phyloP scores from a whole-genome alignment of 78 protist genomes.

The Dictyostelium citrinum region DNA sequence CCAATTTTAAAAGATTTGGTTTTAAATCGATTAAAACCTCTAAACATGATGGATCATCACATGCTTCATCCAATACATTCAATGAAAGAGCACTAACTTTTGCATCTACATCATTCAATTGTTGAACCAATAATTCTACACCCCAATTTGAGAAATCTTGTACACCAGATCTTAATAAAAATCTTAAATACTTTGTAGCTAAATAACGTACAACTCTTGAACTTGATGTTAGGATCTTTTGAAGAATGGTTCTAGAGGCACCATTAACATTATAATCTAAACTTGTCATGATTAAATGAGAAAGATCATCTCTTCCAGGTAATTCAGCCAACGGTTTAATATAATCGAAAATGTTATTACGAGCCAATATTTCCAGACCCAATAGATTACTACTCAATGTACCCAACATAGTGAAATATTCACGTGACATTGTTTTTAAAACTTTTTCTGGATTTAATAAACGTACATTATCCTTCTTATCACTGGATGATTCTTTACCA shows the following conservation, averaged over 20 bases:
- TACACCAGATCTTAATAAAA: constrained; percentile 42
- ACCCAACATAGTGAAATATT: constrained; percentile 78
- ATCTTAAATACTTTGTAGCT: constrained; percentile 54
- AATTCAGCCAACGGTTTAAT: constrained; percentile 58
- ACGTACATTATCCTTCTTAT: not conserved
- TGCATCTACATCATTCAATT: constrained; percentile 56
- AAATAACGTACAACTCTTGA: constrained; percentile 33
- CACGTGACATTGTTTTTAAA: constrained; percentile 74
- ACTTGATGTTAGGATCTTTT: constrained; percentile 20
- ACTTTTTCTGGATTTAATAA: constrained; percentile 55
- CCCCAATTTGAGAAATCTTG: constrained; percentile 77
- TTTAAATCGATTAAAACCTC: constrained; percentile 39
- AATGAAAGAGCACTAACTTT: constrained; percentile 44
- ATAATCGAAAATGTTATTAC: constrained; percentile 62
- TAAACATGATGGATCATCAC: constrained; percentile 39
- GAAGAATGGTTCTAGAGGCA: constrained; percentile 29
- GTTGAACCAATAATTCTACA: constrained; percentile 39
- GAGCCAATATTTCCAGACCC: constrained; percentile 57
- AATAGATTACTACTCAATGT: constrained; percentile 6
- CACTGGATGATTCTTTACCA: not conserved
- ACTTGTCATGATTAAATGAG: constrained; percentile 40
- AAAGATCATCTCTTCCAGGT: constrained; percentile 66
- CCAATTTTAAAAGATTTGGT: constrained; percentile 38
- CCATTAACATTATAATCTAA: constrained; percentile 67
- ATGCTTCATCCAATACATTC: constrained; percentile 70